Conservation (phyloP, 805 yeast genomes). For the Kurtzmaniella cleridarum region DNA sequence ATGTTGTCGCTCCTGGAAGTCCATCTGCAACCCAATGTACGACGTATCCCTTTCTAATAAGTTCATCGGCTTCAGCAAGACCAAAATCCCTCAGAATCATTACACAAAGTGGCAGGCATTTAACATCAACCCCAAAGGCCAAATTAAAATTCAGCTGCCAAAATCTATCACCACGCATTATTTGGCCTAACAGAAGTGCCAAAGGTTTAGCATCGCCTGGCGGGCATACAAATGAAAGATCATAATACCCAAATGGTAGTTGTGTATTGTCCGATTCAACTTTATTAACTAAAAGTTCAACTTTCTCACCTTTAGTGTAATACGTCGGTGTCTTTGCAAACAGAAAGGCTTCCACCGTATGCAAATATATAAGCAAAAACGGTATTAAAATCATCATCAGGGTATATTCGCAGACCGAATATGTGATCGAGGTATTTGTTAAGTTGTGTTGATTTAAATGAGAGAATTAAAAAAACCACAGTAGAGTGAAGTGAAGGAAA, state of each 20-base stretch:
- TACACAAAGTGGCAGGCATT: slow-evolving; percentile 66
- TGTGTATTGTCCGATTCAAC: slow-evolving; percentile 75
- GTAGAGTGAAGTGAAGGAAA: too few relatives aligned
- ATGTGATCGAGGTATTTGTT: not conserved
- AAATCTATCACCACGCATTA: slow-evolving; percentile 74
- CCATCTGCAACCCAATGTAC: slow-evolving; percentile 83
- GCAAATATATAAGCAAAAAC: not conserved
- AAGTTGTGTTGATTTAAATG: too few relatives aligned
- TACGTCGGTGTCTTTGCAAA: slow-evolving; percentile 31
- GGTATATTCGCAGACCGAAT: not conserved
- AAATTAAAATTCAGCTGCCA: slow-evolving; percentile 72
- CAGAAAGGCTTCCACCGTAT: slow-evolving; percentile 7
- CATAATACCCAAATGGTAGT: slow-evolving; percentile 71
- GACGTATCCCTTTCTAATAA: slow-evolving; percentile 66
- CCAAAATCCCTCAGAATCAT: slow-evolving; percentile 50
- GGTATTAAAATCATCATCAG: not conserved
- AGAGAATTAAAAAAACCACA: too few relatives aligned
- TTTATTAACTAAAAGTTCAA: slow-evolving; percentile 69
- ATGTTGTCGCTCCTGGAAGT: slow-evolving; percentile 84
- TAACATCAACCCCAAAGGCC: slow-evolving; percentile 55
- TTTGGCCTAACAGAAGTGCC: slow-evolving; percentile 68
- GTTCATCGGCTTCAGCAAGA: slow-evolving; percentile 49
- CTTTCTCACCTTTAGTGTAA: slow-evolving; percentile 49
- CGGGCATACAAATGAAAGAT: slow-evolving; percentile 77
- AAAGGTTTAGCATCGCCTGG: slow-evolving; percentile 52